Percentiles rank a stretch among this genome's conserved stretches.
These are phyloP conservation scores for Alopecurus myosuroides DNA, from an alignment of 176 grass and related monocot genomes.

Conservation along the genomic window DNA sequence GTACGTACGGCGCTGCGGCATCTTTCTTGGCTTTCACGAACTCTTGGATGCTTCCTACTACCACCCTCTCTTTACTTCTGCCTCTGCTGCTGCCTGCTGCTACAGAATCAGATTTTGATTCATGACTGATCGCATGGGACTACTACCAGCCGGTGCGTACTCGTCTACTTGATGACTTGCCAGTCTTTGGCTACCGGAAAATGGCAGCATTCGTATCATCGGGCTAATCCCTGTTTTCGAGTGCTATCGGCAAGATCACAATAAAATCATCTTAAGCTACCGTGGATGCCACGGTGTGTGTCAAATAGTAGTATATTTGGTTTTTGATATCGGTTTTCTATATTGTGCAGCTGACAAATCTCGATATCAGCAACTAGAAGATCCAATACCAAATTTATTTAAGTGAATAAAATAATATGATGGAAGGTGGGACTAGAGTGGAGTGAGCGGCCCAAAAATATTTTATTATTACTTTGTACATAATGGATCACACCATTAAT, in stretches of 20 bases:
- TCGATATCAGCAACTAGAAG: too few species aligned
- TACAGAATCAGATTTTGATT: not conserved
- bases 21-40: conserved; percentile 42
- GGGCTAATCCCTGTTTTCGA: not conserved
- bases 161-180: not conserved
- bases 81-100: not conserved
- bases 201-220: not conserved
- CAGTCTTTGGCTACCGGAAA: not conserved
- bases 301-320: too few species aligned
- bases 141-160: not conserved
- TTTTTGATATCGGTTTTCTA: too few species aligned
- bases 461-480: too few species aligned
- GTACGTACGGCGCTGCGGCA: conserved; percentile 21
- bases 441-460: too few species aligned
- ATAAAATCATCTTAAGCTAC: not conserved
- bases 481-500: too few species aligned
- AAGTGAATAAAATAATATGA: too few species aligned
- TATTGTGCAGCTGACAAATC: too few species aligned
- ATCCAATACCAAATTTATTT: too few species aligned
- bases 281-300: too few species aligned
- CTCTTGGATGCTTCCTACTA: conserved; percentile 8
- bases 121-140: not conserved
- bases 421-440: too few species aligned
- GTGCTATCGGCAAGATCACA: too few species aligned
- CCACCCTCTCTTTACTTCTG: not conserved